Percentiles rank a stretch among this genome's conserved stretches.
Conservation (phyloP, 1,284 basidiomycete genomes). For the Ceratobasidium sp. region DNA sequence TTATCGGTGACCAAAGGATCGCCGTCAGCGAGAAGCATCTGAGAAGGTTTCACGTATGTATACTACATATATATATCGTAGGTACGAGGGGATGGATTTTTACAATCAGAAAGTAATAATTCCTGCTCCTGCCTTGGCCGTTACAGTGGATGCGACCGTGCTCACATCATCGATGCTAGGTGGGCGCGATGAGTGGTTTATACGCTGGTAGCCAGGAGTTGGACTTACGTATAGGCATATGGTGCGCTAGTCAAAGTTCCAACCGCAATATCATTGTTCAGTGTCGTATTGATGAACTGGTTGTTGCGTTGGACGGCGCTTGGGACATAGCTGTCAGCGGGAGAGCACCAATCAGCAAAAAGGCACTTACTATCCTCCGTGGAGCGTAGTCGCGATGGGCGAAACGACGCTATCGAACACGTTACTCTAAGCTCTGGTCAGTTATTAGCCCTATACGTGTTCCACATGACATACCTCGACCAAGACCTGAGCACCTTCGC, state of each 20-base stretch:
- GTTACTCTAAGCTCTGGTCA: constrained; percentile 7
- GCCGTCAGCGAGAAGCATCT: too few species aligned
- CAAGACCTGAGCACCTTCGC: constrained; percentile 39
- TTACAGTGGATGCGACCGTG: constrained; percentile 1
- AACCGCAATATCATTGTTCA: constrained; percentile 3
- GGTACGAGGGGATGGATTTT: too few species aligned
- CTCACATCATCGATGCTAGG: too few species aligned
- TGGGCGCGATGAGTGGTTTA: background rate
- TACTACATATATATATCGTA: too few species aligned
- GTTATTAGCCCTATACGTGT: background rate
- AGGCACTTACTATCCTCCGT: constrained; percentile 25
- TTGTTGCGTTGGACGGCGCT: constrained; percentile 32
- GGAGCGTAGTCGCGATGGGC: too few species aligned
- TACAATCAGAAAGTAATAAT: constrained; percentile 23
- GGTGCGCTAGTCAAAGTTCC: constrained; percentile 22
- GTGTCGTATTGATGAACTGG: constrained; percentile 17
- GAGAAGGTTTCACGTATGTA: too few species aligned
- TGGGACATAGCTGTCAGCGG: background rate
- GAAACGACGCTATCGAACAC: constrained; percentile 6
- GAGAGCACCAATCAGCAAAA: background rate
- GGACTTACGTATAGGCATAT: constrained; percentile 31
- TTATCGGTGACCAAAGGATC: too few species aligned
- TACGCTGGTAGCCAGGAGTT: background rate
- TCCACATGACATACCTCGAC: constrained; percentile 31
- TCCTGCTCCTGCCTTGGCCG: constrained; percentile 18